Evolutionary conservation across 2,329 filamentous ascomycete species (phyloP), one percentile per base, ranked within the genome.

Genomic region (Aschersonia sp.): DNA sequence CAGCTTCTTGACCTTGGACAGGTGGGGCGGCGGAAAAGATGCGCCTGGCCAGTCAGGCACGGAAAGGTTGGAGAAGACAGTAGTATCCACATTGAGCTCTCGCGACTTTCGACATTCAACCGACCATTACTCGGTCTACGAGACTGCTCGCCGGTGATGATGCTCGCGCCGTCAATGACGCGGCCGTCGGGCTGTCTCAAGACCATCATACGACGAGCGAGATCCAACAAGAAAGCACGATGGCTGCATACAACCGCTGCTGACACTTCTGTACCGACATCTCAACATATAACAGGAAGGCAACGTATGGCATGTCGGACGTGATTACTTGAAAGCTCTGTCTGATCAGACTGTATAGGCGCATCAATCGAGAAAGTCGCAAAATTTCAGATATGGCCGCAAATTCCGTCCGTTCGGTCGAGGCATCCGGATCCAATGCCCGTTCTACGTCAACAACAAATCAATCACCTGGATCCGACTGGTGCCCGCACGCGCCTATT

Each of bases 401-500:
- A 77, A 10, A 67, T 75, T 10, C 72, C 75, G 35, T 76, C 79
- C 8, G 66, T 76, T 46, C 68, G 70, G 49, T 66, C 71, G 49
- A 65, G 68, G 49, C 76, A 75, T 65, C 77, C 79, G 49, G 74
- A 88, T 58, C 83, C 88, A 29, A 68, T 97, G 58, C 71, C 72
- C 39, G 64, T 75, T 49, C 72, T 94, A 57, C 81, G 81, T 55
- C 63, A 73, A 46, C 68, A 77, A 48, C 87, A 94, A 68, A 75
- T 94, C 59, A 62, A 73, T 41, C 65, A 75, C 42, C 84, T 96
- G 58, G 92, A 98, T 67, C 87, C 88, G 5, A 87, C 81, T 1
- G 88, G 88, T 45, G 81, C 84, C 46, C 85, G 90, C 51, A 83
- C 81, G 42, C 78, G 79, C 33, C 80, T 98, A 49, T 96, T 98